Evolutionary conservation across 768 basidiomycete species (phyloP).

Genomic region (Naganishia friedmannii): DNA sequence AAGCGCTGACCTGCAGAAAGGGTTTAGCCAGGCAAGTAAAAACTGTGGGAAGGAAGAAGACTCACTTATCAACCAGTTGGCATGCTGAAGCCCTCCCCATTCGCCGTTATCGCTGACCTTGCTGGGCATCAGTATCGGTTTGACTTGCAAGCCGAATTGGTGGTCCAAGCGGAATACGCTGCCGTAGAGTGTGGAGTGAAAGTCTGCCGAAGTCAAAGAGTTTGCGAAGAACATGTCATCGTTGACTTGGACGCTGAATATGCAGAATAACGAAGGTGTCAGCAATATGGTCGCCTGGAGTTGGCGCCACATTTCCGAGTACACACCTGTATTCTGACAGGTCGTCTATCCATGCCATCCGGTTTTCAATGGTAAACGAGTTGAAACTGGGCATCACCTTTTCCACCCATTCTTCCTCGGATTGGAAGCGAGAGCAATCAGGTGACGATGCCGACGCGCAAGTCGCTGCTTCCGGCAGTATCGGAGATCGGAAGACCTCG

Average conservation of each 20-base stretch:
- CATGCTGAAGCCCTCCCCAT: conserved; percentile 49
- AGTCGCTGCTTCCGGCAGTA: background rate
- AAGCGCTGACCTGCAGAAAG: conserved; percentile 35
- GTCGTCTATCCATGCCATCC: conserved; percentile 42
- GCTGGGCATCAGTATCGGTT: conserved; percentile 29
- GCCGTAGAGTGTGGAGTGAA: conserved; percentile 46
- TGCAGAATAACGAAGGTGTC: background rate
- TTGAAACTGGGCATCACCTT: conserved; percentile 43
- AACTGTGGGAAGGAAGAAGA: background rate
- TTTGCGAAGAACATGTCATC: conserved; percentile 51
- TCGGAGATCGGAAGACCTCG: conserved; percentile 37
- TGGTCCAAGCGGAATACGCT: conserved; percentile 41
- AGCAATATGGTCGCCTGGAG: background rate
- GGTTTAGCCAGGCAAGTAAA: background rate
- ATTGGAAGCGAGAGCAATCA: background rate
- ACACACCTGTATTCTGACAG: conserved; percentile 46
- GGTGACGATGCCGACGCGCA: background rate
- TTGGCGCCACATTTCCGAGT: background rate
- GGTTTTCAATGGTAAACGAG: conserved; percentile 46
- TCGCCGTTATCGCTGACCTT: conserved; percentile 41
- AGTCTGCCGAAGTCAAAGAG: conserved; percentile 37
- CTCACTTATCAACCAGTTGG: conserved; percentile 40
- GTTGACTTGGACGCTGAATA: conserved; percentile 41
- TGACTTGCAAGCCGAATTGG: conserved; percentile 34
- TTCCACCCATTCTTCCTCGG: conserved; percentile 40